Evolutionary conservation across 371 early-diverging fungal species (phyloP).

Genomic region (Dichotomocladium elegans): DNA sequence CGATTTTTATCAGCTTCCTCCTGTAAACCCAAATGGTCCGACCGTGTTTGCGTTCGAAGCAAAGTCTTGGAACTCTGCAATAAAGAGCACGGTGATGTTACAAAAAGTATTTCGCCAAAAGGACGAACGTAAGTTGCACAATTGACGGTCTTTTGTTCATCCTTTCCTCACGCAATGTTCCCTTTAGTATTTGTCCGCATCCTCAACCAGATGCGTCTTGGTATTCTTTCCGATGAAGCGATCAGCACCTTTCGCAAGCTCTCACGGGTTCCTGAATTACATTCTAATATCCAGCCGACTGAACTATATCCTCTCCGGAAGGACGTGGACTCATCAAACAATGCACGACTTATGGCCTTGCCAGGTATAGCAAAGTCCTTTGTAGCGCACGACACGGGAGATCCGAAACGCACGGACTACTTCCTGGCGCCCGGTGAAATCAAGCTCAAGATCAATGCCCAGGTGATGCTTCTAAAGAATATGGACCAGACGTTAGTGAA

Average conservation of each 20-base stretch:
- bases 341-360: slow-evolving; percentile 45
- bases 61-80: slow-evolving; percentile 55
- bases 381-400: slow-evolving; percentile 38
- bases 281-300: slow-evolving; percentile 69
- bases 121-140: slow-evolving; percentile 33
- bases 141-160: neutral
- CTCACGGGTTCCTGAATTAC: slow-evolving; percentile 41
- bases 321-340: slow-evolving; percentile 75
- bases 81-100: slow-evolving; percentile 48
- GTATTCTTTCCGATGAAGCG: slow-evolving; percentile 51
- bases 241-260: slow-evolving; percentile 45
- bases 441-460: slow-evolving; percentile 71
- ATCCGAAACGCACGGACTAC: slow-evolving; percentile 27
- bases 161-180: slow-evolving; percentile 14
- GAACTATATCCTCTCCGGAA: slow-evolving; percentile 65
- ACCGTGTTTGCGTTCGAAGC: slow-evolving; percentile 74
- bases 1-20: slow-evolving; percentile 93
- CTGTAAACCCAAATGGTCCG: slow-evolving; percentile 47
- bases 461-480: slow-evolving; percentile 89
- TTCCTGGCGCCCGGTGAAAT: slow-evolving; percentile 56
- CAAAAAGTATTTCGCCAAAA: slow-evolving; percentile 54
- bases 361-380: slow-evolving; percentile 33
- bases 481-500: slow-evolving; percentile 70
- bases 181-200: slow-evolving; percentile 50
- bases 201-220: slow-evolving; percentile 65